Conservation (phyloP, 306 rosid species). For the Glycyrrhiza uralensis region DNA sequence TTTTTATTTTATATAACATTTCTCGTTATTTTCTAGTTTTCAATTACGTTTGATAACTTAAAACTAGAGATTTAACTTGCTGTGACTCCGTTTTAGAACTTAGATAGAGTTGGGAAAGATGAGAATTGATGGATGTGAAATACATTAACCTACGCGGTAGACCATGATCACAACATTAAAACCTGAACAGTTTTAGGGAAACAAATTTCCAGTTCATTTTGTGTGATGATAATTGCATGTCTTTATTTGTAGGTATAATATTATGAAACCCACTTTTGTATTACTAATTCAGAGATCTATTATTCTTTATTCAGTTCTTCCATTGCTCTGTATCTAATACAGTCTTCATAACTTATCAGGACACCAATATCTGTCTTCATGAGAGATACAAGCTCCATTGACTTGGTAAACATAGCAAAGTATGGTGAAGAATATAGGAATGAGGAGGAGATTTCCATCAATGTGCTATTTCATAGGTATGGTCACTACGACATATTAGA, state of each 20-base stretch:
- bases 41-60: not conserved
- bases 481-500: slow-evolving; percentile 93
- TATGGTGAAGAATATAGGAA: slow-evolving; percentile 75
- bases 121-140: not conserved
- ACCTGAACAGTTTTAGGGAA: not conserved
- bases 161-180: not conserved
- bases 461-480: slow-evolving; percentile 86
- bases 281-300: not conserved
- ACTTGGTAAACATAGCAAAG: slow-evolving; percentile 68
- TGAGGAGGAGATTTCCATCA: slow-evolving; percentile 57
- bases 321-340: slow-evolving; percentile 7
- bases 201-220: not conserved
- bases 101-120: not conserved
- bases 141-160: not conserved
- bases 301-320: not conserved
- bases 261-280: not conserved
- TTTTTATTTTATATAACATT: not conserved
- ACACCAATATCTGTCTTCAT: slow-evolving; percentile 75
- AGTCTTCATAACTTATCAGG: slow-evolving; percentile 42
- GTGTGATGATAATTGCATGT: not conserved
- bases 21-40: not conserved
- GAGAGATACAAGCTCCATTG: slow-evolving; percentile 55
- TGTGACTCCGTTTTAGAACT: not conserved
- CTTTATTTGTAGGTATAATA: not conserved
- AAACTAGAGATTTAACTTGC: not conserved